These are phyloP conservation scores for Tripterygium wilfordii DNA, from an alignment of 177 flowering plant species.

Conservation along the genomic window DNA sequence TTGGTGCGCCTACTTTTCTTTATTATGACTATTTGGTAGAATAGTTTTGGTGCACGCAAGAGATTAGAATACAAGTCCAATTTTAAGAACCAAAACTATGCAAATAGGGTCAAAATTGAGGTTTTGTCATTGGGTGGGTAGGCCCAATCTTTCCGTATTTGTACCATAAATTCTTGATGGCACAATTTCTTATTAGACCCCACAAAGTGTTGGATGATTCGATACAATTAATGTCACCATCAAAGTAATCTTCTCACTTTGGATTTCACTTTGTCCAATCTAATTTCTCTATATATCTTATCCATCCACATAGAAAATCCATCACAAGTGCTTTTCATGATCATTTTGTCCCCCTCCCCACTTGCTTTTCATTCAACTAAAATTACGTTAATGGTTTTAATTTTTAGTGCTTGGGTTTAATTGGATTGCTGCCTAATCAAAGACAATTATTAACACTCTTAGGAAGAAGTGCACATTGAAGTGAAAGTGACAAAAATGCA, in stretches of 20 bases:
- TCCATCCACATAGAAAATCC: constrained; percentile 6
- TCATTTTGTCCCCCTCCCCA: constrained; percentile 13
- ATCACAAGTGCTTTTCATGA: constrained; percentile 1
- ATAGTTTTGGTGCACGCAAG: too few relatives aligned
- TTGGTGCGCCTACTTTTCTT: too few relatives aligned
- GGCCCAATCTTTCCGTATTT: too few relatives aligned
- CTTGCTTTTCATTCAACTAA: constrained; percentile 15
- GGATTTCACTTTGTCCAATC: neutral
- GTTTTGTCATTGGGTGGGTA: too few relatives aligned
- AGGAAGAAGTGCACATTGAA: constrained; percentile 10
- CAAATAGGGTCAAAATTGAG: too few relatives aligned
- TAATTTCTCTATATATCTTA: neutral
- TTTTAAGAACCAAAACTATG: too few relatives aligned
- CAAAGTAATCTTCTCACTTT: neutral
- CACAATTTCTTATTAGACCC: too few relatives aligned
- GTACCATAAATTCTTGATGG: too few relatives aligned
- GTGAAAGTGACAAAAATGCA: too few relatives aligned
- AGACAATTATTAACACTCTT: constrained; percentile 5
- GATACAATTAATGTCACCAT: neutral
- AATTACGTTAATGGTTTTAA: constrained; percentile 11
- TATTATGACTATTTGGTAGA: too few relatives aligned
- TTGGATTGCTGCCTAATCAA: constrained; percentile 1
- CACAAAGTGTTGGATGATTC: too few relatives aligned
- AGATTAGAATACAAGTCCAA: too few relatives aligned
- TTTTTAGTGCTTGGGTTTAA: constrained; percentile 12